Evolutionary conservation across 805 yeast species (phyloP).

Genomic region (Metschnikowia corniflorae): DNA sequence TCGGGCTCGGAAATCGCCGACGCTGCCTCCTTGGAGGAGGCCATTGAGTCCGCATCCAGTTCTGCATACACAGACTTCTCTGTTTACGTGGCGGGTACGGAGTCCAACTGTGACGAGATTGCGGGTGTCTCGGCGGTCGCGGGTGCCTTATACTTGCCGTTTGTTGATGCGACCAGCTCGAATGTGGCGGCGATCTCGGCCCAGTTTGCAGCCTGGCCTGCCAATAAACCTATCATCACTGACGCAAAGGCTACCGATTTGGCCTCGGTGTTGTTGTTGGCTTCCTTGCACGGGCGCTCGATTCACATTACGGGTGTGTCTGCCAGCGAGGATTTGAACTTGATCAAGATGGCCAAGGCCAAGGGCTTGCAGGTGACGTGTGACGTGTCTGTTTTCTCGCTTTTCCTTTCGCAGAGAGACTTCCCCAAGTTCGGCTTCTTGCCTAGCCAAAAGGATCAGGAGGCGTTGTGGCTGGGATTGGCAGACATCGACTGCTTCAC

Average conservation of each 20-base stretch:
- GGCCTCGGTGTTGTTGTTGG: slow-evolving; percentile 87
- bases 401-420: slow-evolving; percentile 71
- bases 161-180: slow-evolving; percentile 62
- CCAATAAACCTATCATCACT: slow-evolving; percentile 76
- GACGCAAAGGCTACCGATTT: slow-evolving; percentile 90
- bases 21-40: slow-evolving; percentile 60
- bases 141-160: slow-evolving; percentile 79
- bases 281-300: slow-evolving; percentile 78
- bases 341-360: slow-evolving; percentile 80
- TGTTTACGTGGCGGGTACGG: slow-evolving; percentile 79
- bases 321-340: slow-evolving; percentile 72
- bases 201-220: slow-evolving; percentile 83
- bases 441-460: slow-evolving; percentile 80
- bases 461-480: slow-evolving; percentile 74
- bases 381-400: slow-evolving; percentile 78
- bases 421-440: slow-evolving; percentile 68
- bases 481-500: slow-evolving; percentile 80
- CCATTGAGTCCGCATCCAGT: slow-evolving; percentile 52
- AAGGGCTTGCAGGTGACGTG: slow-evolving; percentile 82
- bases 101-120: slow-evolving; percentile 58
- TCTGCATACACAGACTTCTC: slow-evolving; percentile 79
- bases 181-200: slow-evolving; percentile 76
- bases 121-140: slow-evolving; percentile 61
- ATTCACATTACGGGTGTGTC: slow-evolving; percentile 88
- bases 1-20: slow-evolving; percentile 64